A percentile compares a stretch with the other conserved stretches of the same genome.
These are phyloP conservation scores for Trichoderma atroviride DNA, from an alignment of 2,329 filamentous ascomycete genomes.

Conservation along the genomic window DNA sequence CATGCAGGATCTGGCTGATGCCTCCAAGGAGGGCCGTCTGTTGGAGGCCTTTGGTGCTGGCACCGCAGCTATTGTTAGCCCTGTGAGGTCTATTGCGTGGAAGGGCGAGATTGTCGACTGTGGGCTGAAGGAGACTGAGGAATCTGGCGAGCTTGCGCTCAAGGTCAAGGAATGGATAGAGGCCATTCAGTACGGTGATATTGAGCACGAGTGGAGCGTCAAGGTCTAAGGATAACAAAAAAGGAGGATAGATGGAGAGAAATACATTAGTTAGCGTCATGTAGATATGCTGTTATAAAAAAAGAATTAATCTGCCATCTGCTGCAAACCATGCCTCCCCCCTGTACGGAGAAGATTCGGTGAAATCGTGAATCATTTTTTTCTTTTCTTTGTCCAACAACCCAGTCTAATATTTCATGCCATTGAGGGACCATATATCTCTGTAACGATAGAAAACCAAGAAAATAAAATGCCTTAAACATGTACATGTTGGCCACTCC, in stretches of 20 bases:
- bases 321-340: not conserved
- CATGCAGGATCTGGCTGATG: slow-evolving; percentile 82
- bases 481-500: slow-evolving; percentile 38
- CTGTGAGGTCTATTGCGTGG: slow-evolving; percentile 88
- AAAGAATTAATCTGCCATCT: not conserved
- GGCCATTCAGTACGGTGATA: slow-evolving; percentile 90
- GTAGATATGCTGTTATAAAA: slow-evolving; percentile 8
- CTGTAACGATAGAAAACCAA: slow-evolving; percentile 28
- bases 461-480: slow-evolving; percentile 38
- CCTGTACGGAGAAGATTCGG: not conserved
- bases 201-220: slow-evolving; percentile 89
- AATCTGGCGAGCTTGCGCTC: slow-evolving; percentile 83
- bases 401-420: slow-evolving; percentile 38
- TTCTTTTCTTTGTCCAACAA: slow-evolving; percentile 22
- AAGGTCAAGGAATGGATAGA: slow-evolving; percentile 98
- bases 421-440: slow-evolving; percentile 37
- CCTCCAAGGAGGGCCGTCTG: slow-evolving; percentile 79
- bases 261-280: not conserved
- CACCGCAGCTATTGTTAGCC: slow-evolving; percentile 91
- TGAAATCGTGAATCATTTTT: slow-evolving; percentile 3
- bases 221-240: slow-evolving; percentile 35
- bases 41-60: slow-evolving; percentile 93
- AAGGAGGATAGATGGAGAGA: not conserved
- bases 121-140: slow-evolving; percentile 76
- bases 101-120: slow-evolving; percentile 79